Percentiles rank a stretch among this genome's conserved stretches.
phyloP scores from a whole-genome alignment of 2,329 filamentous ascomycete genomes.

The Aspergillus awamori region DNA sequence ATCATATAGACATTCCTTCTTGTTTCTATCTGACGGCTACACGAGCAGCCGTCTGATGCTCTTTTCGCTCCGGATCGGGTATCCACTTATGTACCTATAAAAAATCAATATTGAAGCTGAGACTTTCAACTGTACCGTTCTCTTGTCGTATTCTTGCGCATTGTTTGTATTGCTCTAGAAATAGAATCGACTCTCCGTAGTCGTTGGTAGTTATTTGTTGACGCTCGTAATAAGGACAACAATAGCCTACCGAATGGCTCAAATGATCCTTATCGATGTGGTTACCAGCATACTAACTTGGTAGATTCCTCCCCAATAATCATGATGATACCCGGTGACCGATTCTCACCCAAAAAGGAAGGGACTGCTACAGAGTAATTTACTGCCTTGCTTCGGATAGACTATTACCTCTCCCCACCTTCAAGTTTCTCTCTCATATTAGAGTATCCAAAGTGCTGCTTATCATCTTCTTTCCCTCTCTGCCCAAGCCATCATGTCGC shows the following conservation, averaged over 20 bases:
- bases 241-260: too few relatives aligned
- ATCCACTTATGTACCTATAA: slow-evolving; percentile 27
- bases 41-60: slow-evolving; percentile 12
- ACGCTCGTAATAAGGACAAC: too few relatives aligned
- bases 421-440: neutral
- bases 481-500: neutral
- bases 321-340: too few relatives aligned
- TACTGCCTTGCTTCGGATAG: neutral
- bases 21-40: slow-evolving; percentile 8
- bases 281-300: too few relatives aligned
- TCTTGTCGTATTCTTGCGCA: too few relatives aligned
- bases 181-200: too few relatives aligned
- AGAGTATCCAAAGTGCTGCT: neutral
- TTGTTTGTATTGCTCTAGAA: too few relatives aligned
- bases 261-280: too few relatives aligned
- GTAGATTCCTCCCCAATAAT: too few relatives aligned
- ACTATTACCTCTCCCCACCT: neutral
- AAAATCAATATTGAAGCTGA: slow-evolving; percentile 14
- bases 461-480: neutral
- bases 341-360: too few relatives aligned
- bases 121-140: neutral
- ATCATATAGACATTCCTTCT: slow-evolving; percentile 19
- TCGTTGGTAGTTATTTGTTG: too few relatives aligned
- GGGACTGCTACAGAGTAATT: too few relatives aligned
- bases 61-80: slow-evolving; percentile 19